Base-by-base conservation (phyloP, 257 asterid species). In the Sherardia arvensis region DNA sequence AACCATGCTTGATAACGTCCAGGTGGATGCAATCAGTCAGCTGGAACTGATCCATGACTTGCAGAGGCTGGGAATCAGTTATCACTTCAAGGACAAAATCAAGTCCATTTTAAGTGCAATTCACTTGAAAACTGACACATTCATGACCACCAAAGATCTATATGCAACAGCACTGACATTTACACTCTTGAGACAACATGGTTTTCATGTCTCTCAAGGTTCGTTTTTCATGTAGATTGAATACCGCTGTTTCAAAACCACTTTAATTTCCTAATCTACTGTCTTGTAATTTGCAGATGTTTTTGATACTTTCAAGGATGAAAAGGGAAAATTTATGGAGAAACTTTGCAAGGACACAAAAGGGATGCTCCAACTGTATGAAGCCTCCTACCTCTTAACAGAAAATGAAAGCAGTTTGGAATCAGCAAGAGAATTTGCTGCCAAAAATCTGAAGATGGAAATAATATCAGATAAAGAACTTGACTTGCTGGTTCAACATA, bases 291-390 rank as follows among this genome's bases (percentile, higher is more conserved):
- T 43, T 43, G 6, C 75, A 78, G 83, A 74, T n/a, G 58, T 61
- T 34, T 71, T 78, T 62, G 68, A 74, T 28, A 1, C 45, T 57
- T 68, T 74, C 63, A 78, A 36, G 71, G 69, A 68, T 5, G 77
- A 71, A 28, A 28, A 53, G 6, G 75, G 75, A 7, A 65, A 65
- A 1, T 75, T 71, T 21, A 33, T 65, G 59, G 18, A 65, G 4
- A 28, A 56, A 15, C 56, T 65, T 1, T 25, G 23, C 8, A 32
- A 62, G 5, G 79, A 74, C 60, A 61, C 65, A 8, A 30, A 56
- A 32, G 75, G 77, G 26, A 54, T 74, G 55, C 59, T 74, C 7
- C 66, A 68, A 12, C 14, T 79, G 55, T 76, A 76, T 8, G 84
- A 71, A 79, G 84, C 78, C 62, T 79, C 78, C 4, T 69, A 59